A percentile compares a stretch with the other conserved stretches of the same genome.
phyloP scores from a whole-genome alignment of 2,329 filamentous ascomycete species.

The Volutella citrinella region DNA sequence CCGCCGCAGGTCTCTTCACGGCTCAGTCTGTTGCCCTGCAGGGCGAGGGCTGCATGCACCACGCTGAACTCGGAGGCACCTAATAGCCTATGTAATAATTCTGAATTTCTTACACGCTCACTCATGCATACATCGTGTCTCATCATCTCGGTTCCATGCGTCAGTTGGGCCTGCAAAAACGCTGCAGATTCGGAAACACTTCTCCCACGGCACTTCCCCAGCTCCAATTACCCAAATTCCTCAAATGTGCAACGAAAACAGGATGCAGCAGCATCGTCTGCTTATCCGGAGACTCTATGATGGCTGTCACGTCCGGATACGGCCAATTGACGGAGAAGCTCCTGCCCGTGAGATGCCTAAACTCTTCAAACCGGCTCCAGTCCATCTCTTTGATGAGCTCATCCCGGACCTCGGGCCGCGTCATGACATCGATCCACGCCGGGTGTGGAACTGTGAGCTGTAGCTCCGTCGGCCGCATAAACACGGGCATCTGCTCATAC shows the following conservation, averaged over 20 bases:
- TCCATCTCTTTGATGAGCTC: constrained; percentile 17
- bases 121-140: too few relatives aligned
- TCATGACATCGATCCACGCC: constrained; percentile 22
- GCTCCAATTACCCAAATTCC: constrained; percentile 9
- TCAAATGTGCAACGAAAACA: constrained; percentile 10
- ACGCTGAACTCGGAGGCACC: too few relatives aligned
- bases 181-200: constrained; percentile 10
- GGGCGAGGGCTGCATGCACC: too few relatives aligned
- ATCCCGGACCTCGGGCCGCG: constrained; percentile 15
- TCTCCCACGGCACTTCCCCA: constrained; percentile 8
- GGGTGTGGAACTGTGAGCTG: constrained; percentile 23
- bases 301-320: neutral
- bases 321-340: constrained; percentile 12
- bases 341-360: constrained; percentile 4
- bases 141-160: too few relatives aligned
- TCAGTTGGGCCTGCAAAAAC: constrained; percentile 11
- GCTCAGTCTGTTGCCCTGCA: too few relatives aligned
- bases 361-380: constrained; percentile 13
- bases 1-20: too few relatives aligned
- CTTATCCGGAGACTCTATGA: constrained; percentile 3
- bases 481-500: constrained; percentile 21
- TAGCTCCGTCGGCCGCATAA: constrained; percentile 19
- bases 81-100: too few relatives aligned
- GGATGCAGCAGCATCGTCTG: constrained; percentile 5
- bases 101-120: too few relatives aligned